These are phyloP conservation scores for Psilocybe tampanensis DNA, from an alignment of 768 basidiomycete genomes.

Conservation along the genomic window DNA sequence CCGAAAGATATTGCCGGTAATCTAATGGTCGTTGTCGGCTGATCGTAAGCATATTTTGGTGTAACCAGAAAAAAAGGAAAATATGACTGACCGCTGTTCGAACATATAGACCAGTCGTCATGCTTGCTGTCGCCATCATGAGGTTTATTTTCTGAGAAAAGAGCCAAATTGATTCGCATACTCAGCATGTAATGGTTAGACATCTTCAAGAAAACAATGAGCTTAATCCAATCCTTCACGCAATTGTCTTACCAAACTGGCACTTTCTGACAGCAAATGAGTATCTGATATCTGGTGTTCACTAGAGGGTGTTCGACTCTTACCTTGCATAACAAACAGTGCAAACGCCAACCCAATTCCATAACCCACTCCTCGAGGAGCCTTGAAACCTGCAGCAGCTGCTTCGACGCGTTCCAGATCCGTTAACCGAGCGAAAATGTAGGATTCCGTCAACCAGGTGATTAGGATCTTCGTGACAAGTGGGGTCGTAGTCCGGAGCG, in stretches of 20 bases:
- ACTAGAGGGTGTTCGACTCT: constrained; percentile 6
- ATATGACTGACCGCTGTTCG: constrained; percentile 45
- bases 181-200: constrained; percentile 49
- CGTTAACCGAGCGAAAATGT: constrained; percentile 38
- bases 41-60: no score
- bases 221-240: not conserved
- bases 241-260: constrained; percentile 38
- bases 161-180: constrained; percentile 15
- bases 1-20: constrained; percentile 55
- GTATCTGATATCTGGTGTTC: not conserved
- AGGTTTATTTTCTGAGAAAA: not conserved
- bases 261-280: constrained; percentile 30
- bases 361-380: constrained; percentile 55
- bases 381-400: constrained; percentile 22
- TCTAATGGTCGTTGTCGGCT: no score
- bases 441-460: constrained; percentile 58
- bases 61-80: not conserved
- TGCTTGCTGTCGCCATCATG: constrained; percentile 33
- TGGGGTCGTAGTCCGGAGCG: constrained; percentile 54
- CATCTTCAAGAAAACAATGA: constrained; percentile 27
- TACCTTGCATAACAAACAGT: constrained; percentile 64
- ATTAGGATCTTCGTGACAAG: constrained; percentile 61
- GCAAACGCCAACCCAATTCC: constrained; percentile 63
- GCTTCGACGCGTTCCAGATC: constrained; percentile 37
- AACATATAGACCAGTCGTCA: constrained; percentile 49